Base-by-base conservation (phyloP, 352 stramenopile genomes). In the Pythium pyrilobum region DNA sequence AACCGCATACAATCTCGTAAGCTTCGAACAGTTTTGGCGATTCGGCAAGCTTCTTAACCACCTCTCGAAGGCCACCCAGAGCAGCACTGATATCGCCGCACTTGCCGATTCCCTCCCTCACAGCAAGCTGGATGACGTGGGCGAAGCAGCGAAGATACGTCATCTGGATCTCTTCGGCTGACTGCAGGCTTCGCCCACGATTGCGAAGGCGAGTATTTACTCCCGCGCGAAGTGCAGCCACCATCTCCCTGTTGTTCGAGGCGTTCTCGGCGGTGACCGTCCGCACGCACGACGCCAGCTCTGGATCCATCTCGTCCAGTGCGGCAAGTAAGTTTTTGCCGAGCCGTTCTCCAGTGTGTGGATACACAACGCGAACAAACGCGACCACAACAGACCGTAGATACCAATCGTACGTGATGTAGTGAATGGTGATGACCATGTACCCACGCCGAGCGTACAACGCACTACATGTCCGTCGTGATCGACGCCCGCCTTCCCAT, bases 351-450 rank as follows among this genome's bases (percentile, higher is more conserved):
- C 44, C 44, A 28, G 27, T 40, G 44, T 52, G 44, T 40, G 44
- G 44, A 20, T 52, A 31, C 36, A 77, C 56, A 13, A 64, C 55
- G 0, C 62, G 11, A 32, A 31, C 56, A 48, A 66, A 67, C 0
- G 46, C 52, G 3, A 66, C 3, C 8, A 70, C 60, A 0, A 66
- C 40, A 5, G 41, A 57, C 0, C 47, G 40, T 3, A 66, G 5
- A 6, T 45, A 9, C 37, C 56, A 66, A 0, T 27, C 4, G 13
- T 27, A 0, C 18, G 66, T 41, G n/a, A 62, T 60, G 40, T 52
- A 67, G 38, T 71, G 63, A 1, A 67, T 16, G 1, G 44, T 67
- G 0, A 62, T 31, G 1, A 71, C 45, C 58, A 64, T 64, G 37
- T 67, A 67, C 0, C 48, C 53, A 15, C 27, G 34, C 8, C 46